A percentile compares a stretch with the other conserved stretches of the same genome.
Evolutionary conservation across 805 yeast genomes (phyloP).

Genomic region (Yamadazyma paraphyllophila): DNA sequence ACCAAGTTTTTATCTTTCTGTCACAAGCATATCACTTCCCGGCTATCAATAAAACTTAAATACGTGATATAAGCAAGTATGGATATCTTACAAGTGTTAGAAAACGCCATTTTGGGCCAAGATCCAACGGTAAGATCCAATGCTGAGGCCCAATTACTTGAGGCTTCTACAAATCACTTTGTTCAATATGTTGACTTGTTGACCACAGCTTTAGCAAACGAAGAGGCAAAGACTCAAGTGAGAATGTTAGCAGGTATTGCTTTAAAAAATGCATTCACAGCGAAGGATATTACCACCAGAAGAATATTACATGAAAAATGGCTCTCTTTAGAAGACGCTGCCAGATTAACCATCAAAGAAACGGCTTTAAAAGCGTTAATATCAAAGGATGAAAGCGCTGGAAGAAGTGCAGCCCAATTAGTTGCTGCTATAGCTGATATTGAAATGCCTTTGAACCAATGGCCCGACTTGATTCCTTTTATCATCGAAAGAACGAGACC

Average conservation of each 20-base stretch:
- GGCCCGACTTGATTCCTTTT: slow-evolving; percentile 82
- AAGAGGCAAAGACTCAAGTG: slow-evolving; percentile 66
- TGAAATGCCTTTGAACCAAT: slow-evolving; percentile 81
- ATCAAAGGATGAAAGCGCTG: slow-evolving; percentile 71
- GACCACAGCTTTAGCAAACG: slow-evolving; percentile 69
- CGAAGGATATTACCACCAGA: slow-evolving; percentile 69
- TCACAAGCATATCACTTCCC: no score
- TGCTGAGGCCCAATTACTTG: slow-evolving; percentile 75
- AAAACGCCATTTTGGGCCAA: slow-evolving; percentile 71
- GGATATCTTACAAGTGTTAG: slow-evolving; percentile 67
- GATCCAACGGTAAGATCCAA: slow-evolving; percentile 65
- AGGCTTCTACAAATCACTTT: slow-evolving; percentile 73
- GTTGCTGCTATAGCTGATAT: slow-evolving; percentile 97
- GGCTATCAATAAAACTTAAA: no score
- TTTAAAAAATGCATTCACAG: slow-evolving; percentile 80
- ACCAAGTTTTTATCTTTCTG: no score
- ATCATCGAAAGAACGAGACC: slow-evolving; percentile 85
- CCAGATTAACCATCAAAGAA: slow-evolving; percentile 64
- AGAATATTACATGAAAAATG: slow-evolving; percentile 68
- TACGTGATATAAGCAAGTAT: slow-evolving; percentile 8
- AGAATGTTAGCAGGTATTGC: slow-evolving; percentile 89
- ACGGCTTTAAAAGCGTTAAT: slow-evolving; percentile 57
- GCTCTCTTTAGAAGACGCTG: slow-evolving; percentile 55
- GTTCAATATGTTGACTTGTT: slow-evolving; percentile 68
- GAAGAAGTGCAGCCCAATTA: slow-evolving; percentile 85